Conservation (phyloP, 768 basidiomycete genomes). For the Leccinellum albellum region DNA sequence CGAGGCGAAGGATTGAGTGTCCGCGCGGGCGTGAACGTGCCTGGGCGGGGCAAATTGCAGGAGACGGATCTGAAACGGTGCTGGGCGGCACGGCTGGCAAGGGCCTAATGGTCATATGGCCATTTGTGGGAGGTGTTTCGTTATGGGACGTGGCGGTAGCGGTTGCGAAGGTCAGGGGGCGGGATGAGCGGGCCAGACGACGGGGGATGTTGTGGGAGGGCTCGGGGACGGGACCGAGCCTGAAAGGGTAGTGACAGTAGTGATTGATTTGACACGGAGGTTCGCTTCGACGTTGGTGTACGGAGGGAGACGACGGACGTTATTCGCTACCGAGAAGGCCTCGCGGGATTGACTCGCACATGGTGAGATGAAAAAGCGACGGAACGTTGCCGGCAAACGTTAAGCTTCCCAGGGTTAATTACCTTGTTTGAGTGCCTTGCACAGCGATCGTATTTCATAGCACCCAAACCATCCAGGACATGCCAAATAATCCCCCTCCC, state of each 20-base stretch:
- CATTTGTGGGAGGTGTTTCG: slow-evolving; percentile 18
- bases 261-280: slow-evolving; percentile 8
- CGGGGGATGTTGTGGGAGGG: not conserved
- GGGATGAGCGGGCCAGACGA: not conserved
- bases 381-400: slow-evolving; percentile 32
- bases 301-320: slow-evolving; percentile 14
- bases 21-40: slow-evolving; percentile 26
- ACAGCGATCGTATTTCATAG: slow-evolving; percentile 34
- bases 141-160: slow-evolving; percentile 18
- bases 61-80: slow-evolving; percentile 30
- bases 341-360: slow-evolving; percentile 29
- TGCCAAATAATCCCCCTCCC: not conserved
- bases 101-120: slow-evolving; percentile 18
- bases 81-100: slow-evolving; percentile 20
- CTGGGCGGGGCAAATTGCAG: slow-evolving; percentile 25
- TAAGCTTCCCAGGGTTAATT: slow-evolving; percentile 34
- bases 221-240: slow-evolving; percentile 12
- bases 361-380: slow-evolving; percentile 28
- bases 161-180: slow-evolving; percentile 18
- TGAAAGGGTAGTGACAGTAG: not conserved
- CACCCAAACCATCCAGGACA: slow-evolving; percentile 1
- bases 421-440: slow-evolving; percentile 31
- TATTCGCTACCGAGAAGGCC: slow-evolving; percentile 37
- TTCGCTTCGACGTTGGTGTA: slow-evolving; percentile 22
- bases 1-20: slow-evolving; percentile 15